Evolutionary conservation across 768 basidiomycete species (phyloP).

Genomic region (Leccinum uliginosum): DNA sequence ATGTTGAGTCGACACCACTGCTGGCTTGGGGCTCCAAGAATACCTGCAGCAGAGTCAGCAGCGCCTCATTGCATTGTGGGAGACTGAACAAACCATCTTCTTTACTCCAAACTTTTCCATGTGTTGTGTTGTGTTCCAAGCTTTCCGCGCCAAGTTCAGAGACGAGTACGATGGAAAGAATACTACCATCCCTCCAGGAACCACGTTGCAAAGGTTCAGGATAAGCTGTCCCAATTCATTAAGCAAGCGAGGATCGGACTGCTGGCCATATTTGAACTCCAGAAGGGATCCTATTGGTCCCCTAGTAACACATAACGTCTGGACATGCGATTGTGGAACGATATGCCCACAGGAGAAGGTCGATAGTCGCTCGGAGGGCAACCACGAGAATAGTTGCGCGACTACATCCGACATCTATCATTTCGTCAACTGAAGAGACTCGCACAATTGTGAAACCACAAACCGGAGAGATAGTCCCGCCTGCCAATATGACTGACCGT

Average conservation of each 20-base stretch:
- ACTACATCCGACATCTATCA: conserved; percentile 81
- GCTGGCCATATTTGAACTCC: conserved; percentile 77
- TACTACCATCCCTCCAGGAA: conserved; percentile 87
- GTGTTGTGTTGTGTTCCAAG: conserved; percentile 63
- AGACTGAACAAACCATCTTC: conserved; percentile 57
- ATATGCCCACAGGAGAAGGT: conserved; percentile 93
- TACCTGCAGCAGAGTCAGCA: conserved; percentile 44
- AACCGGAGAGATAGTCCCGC: conserved; percentile 99
- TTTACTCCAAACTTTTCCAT: conserved; percentile 59
- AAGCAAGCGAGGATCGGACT: conserved; percentile 62
- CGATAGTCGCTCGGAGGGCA: conserved; percentile 58
- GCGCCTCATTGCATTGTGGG: neutral
- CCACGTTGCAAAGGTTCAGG: conserved; percentile 69
- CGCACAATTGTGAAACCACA: conserved; percentile 12
- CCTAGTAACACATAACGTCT: conserved; percentile 65
- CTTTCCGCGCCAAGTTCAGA: conserved; percentile 57
- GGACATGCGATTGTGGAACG: conserved; percentile 75
- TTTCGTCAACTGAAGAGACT: conserved; percentile 4
- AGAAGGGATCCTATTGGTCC: conserved; percentile 73
- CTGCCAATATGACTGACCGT: conserved; percentile 84
- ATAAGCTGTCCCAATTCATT: conserved; percentile 81
- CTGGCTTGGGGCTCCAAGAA: conserved; percentile 84
- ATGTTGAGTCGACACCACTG: conserved; percentile 64
- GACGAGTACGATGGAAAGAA: conserved; percentile 93
- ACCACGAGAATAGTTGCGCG: conserved; percentile 69